Evolutionary conservation across 345 rosid species (phyloP).

Genomic region (Noccaea bulbosa): DNA sequence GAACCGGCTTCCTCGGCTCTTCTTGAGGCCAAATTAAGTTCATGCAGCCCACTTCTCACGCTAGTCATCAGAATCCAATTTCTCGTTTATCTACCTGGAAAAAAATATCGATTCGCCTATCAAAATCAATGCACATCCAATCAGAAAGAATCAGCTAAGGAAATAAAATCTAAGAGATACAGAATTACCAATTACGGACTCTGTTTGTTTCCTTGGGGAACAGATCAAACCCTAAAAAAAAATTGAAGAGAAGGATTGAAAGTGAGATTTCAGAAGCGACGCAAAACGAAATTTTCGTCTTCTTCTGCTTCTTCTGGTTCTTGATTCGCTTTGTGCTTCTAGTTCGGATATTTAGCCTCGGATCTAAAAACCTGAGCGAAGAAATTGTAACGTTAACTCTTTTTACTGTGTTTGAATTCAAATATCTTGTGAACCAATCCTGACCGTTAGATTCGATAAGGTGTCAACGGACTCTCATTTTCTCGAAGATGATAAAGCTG

Average conservation of each 20-base stretch:
- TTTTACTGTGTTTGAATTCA: constrained; percentile 41
- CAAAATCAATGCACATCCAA: constrained; percentile 4
- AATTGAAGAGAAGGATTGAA: not conserved
- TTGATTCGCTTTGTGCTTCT: not conserved
- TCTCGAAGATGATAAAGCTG: constrained; percentile 28
- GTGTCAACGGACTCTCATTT: constrained; percentile 31
- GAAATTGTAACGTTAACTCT: constrained; percentile 41
- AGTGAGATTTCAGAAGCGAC: not conserved
- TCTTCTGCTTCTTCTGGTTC: constrained; percentile 7
- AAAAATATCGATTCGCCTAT: not conserved
- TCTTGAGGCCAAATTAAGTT: constrained; percentile 75
- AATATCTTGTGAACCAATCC: not conserved
- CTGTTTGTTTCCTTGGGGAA: constrained; percentile 23
- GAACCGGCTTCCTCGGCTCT: constrained; percentile 92
- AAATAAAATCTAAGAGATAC: constrained; percentile 19
- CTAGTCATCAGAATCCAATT: constrained; percentile 52
- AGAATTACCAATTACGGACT: constrained; percentile 11
- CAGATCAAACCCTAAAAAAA: constrained; percentile 9
- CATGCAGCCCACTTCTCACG: constrained; percentile 59
- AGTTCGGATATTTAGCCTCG: constrained; percentile 32
- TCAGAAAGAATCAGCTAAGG: not conserved
- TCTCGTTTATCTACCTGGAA: constrained; percentile 21
- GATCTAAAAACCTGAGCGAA: constrained; percentile 20
- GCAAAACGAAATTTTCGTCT: not conserved
- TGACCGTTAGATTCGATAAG: constrained; percentile 34